Evolutionary conservation across 257 asterid genomes (phyloP).

Genomic region (Echium plantagineum): DNA sequence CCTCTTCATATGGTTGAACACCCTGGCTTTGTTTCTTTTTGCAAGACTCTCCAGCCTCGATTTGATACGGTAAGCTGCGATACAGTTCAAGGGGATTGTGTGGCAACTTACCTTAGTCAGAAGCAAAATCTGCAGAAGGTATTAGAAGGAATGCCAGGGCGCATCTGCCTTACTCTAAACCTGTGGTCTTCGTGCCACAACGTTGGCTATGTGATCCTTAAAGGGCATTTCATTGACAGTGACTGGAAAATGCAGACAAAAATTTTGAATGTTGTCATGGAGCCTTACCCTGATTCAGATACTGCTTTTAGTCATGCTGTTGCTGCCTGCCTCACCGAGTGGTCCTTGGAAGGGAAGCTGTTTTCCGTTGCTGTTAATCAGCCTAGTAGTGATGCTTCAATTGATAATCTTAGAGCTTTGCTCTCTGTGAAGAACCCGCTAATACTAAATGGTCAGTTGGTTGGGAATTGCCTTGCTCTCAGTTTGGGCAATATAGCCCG

Average conservation of each 20-base stretch:
- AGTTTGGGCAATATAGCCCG: background rate
- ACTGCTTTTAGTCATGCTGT: background rate
- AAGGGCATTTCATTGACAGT: background rate
- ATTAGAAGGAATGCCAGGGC: background rate
- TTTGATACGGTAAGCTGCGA: background rate
- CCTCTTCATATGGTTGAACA: background rate
- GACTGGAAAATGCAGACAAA: background rate
- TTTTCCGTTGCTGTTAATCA: background rate
- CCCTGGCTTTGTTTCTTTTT: background rate
- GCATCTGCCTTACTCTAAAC: background rate
- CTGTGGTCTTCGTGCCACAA: background rate
- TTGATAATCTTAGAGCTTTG: background rate
- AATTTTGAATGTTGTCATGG: background rate
- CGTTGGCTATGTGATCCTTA: background rate
- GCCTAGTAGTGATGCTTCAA: background rate
- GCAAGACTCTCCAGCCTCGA: background rate
- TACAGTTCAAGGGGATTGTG: background rate
- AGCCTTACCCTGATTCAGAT: background rate
- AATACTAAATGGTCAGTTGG: background rate
- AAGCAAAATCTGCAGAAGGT: background rate
- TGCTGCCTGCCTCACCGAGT: background rate
- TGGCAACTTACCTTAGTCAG: background rate
- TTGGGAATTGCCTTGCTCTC: background rate
- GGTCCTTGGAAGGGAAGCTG: background rate
- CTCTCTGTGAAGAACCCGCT: background rate